Evolutionary conservation across 768 basidiomycete species (phyloP), one percentile per base, ranked within the genome.

Genomic region (Grammothele lineata): DNA sequence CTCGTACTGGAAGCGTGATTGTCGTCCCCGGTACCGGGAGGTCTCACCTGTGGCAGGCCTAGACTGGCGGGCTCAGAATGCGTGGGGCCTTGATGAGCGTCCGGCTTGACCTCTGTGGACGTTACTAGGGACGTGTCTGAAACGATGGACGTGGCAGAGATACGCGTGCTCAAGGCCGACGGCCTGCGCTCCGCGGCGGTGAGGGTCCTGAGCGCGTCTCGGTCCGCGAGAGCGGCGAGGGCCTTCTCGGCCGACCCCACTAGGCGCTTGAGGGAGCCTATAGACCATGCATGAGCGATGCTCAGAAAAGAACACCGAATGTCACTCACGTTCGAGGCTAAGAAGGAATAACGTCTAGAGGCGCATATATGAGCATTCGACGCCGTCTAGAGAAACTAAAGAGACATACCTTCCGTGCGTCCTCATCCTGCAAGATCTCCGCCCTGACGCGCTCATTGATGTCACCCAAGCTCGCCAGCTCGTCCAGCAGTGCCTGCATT

Each of bases 251-350:
- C 58, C 0, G 58, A 50, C 3, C 34, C 26, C 12, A 57, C 51
- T 34, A 59, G 46, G 10, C 47, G 53, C 37, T 50, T 47, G 14
- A 59, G 26, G 12, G 53, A 51, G 11, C 50, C 57, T 56, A 17
- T 4, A 11, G 17, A 5, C n/a, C 15, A n/a, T 5, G 18, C 11
- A 22, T n/a, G 19, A 23, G 11, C 12, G n/a, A 18, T 12, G 1
- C 22, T 21, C 1, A 19, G 14, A 14, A 26, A 10, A 27, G 22
- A 5, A 25, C 11, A 21, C 7, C 4, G n/a, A 5, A 7, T n/a
- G 18, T 59, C 49, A 76, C 75, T n/a, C n/a, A n/a, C n/a, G 69
- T 58, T 78, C 75, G 17, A 78, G 63, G 30, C 68, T 71, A 15
- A 78, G 57, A 57, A 69, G 60, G 53, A 76, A 62, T 19, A 77